phyloP scores from a whole-genome alignment of 345 rosid species.

The Geranium brycei region DNA sequence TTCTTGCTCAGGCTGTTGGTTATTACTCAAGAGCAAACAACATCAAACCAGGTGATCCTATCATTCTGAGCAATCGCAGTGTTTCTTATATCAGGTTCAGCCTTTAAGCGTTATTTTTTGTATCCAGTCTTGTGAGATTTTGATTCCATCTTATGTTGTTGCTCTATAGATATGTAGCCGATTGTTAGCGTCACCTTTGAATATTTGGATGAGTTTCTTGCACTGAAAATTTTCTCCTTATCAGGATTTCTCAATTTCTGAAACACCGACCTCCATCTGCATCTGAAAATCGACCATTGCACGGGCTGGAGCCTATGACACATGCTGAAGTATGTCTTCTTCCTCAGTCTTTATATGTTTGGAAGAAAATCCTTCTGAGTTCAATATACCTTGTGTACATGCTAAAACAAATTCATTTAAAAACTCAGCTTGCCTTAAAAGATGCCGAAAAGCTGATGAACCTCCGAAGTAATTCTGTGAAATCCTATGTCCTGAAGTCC shows the following conservation, averaged over 20 bases:
- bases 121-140: neutral
- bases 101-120: slow-evolving; percentile 6
- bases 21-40: slow-evolving; percentile 64
- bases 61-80: slow-evolving; percentile 73
- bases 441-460: slow-evolving; percentile 77
- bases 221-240: slow-evolving; percentile 12
- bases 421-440: slow-evolving; percentile 71
- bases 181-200: slow-evolving; percentile 3
- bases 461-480: slow-evolving; percentile 37
- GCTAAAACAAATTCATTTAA: slow-evolving; percentile 3
- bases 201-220: slow-evolving; percentile 10
- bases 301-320: slow-evolving; percentile 82
- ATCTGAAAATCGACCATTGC: slow-evolving; percentile 62
- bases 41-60: slow-evolving; percentile 56
- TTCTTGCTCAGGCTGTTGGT: slow-evolving; percentile 46
- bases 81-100: slow-evolving; percentile 67
- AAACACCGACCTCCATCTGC: slow-evolving; percentile 57
- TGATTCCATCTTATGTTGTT: neutral
- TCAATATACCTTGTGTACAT: neutral
- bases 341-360: slow-evolving; percentile 9
- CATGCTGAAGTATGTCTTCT: slow-evolving; percentile 69
- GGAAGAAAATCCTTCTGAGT: neutral
- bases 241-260: slow-evolving; percentile 67
- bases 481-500: slow-evolving; percentile 50
- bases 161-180: slow-evolving; percentile 4